phyloP scores from a whole-genome alignment of 331 rosid genomes.

The Malus hybrid region DNA sequence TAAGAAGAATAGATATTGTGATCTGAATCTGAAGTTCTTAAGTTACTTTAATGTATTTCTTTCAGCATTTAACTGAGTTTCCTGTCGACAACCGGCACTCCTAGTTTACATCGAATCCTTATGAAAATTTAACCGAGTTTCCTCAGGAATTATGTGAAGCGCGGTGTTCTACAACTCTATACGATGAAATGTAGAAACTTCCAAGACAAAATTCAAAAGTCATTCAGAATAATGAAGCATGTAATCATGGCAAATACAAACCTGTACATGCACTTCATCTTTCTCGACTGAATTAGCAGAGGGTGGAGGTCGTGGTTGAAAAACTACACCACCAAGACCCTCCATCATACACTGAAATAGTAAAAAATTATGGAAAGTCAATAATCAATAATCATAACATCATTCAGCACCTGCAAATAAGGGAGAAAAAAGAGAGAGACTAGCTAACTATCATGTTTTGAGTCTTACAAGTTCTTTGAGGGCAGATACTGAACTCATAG shows the following conservation, averaged over 20 bases:
- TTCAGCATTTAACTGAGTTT: not conserved
- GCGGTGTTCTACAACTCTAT: not conserved
- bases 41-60: not conserved
- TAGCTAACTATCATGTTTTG: not conserved
- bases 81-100: too few species aligned
- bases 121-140: not conserved
- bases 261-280: constrained; percentile 91
- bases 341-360: constrained; percentile 67
- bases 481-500: constrained; percentile 60
- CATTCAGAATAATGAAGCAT: constrained; percentile 12
- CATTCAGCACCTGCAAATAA: not conserved
- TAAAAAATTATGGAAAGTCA: constrained; percentile 12
- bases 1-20: not conserved
- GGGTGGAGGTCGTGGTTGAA: constrained; percentile 46
- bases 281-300: constrained; percentile 46
- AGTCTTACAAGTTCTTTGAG: constrained; percentile 68
- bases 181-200: not conserved
- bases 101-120: too few species aligned
- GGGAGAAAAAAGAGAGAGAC: not conserved
- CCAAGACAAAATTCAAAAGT: not conserved
- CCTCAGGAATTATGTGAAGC: not conserved
- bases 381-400: constrained; percentile 17
- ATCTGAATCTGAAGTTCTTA: not conserved
- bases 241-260: constrained; percentile 22
- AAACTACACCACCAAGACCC: constrained; percentile 68